These are phyloP conservation scores for Vinca minor DNA, from an alignment of 257 asterid species.

Conservation along the genomic window DNA sequence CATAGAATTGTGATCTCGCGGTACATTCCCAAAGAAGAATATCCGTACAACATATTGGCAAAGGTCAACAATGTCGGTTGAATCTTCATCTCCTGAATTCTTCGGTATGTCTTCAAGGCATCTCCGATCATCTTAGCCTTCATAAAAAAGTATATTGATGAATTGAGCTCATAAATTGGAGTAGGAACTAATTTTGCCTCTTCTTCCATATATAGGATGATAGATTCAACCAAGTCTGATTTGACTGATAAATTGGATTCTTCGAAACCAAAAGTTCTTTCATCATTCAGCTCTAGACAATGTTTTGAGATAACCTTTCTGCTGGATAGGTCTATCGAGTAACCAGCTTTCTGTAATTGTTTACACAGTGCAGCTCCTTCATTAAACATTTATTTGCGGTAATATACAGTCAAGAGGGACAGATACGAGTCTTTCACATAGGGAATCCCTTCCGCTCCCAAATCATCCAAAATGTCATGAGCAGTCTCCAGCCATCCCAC, in stretches of 20 bases:
- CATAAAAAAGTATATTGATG: conserved; percentile 69
- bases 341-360: conserved; percentile 32
- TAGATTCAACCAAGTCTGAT: conserved; percentile 38
- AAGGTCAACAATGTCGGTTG: conserved; percentile 53
- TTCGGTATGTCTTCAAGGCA: conserved; percentile 56
- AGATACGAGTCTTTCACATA: conserved; percentile 29
- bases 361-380: conserved; percentile 59
- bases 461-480: conserved; percentile 84
- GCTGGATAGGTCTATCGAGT: conserved; percentile 10
- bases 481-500: conserved; percentile 88
- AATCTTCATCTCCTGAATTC: conserved; percentile 59
- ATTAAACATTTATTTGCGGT: conserved; percentile 35
- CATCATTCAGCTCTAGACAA: conserved; percentile 18
- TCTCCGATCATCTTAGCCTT: conserved; percentile 84
- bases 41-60: conserved; percentile 50
- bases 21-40: conserved; percentile 53
- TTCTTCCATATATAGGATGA: conserved; percentile 34
- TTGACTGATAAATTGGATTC: conserved; percentile 8
- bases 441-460: conserved; percentile 38
- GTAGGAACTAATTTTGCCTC: conserved; percentile 24
- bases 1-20: conserved; percentile 74
- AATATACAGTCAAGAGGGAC: conserved; percentile 54
- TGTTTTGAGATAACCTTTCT: conserved; percentile 10
- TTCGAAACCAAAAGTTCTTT: conserved; percentile 16
- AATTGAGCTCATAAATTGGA: conserved; percentile 42